Base-by-base conservation (phyloP, 2,329 filamentous ascomycete species). In the Trichoderma simmonsii region DNA sequence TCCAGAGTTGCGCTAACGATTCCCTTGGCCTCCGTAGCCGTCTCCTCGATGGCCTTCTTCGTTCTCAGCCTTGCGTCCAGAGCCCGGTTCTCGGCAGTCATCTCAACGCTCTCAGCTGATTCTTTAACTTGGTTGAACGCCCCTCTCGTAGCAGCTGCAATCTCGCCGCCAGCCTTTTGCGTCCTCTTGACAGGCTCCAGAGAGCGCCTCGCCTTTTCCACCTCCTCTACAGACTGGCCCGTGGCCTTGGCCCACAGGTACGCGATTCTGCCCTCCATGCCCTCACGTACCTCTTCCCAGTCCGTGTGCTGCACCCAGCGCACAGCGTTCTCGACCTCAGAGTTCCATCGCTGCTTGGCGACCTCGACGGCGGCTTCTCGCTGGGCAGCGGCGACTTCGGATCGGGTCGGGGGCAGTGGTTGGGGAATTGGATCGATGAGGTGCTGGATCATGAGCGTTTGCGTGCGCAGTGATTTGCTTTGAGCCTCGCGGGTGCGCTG, bases 261-360 rank as follows among this genome's bases (percentile, higher is more conserved):
- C 11, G 81, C 81, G 48, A 84, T 80, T 36, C 81, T 79, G 15
- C 82, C 83, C 79, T 91, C 90, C 75, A 89, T 81, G 2, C 83
- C 84, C 74, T 91, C 88, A 69, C 90, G 86, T 69, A 90, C 85
- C 67, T 86, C 85, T 63, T 84, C 82, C 91, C 91, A 93, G 79
- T 92, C 88, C 73, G 87, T 89, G 39, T 82, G 85, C 81, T 94
- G 89, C 71, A 89, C 87, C 86, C 89, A 91, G 72, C 85, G 85
- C 70, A 92, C 91, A 66, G 91, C 86, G 73, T 85, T 85, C 79
- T 91, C 87, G 43, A 95, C 81, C 81, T 95, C 92, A 65, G 86
- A 81, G 80, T 96, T 95, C 93, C 93, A 95, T 73, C 88, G 85
- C 77, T 93, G 91, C 84, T 95, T 95, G 76, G 91, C 86, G 43